Evolutionary conservation across 2,329 filamentous ascomycete genomes (phyloP).

Genomic region (Mollisia scopiformis): DNA sequence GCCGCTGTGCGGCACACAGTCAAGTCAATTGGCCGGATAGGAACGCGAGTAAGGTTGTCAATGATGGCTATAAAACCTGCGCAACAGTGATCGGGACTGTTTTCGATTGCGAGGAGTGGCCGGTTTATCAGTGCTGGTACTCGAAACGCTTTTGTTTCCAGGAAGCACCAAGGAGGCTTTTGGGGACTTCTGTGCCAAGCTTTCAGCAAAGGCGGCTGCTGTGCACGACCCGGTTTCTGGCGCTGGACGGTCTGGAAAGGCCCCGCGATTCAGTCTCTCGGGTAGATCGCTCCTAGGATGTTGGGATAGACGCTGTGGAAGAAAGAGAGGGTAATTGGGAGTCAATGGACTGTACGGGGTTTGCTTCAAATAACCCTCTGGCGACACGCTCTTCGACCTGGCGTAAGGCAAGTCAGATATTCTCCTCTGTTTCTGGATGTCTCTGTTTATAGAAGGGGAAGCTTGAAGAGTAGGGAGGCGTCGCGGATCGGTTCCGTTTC

Average conservation of each 20-base stretch:
- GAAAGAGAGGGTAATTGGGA: not conserved
- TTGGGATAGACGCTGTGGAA: not conserved
- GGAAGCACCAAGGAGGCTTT: too few relatives aligned
- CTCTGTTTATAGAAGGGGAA: not conserved
- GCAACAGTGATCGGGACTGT: too few relatives aligned
- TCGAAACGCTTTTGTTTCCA: not conserved
- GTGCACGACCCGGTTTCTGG: not conserved
- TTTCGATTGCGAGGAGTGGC: not conserved
- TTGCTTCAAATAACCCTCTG: not conserved
- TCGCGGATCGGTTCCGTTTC: slow-evolving; percentile 4
- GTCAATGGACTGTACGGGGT: too few relatives aligned
- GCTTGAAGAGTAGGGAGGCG: not conserved
- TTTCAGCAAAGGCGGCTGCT: not conserved
- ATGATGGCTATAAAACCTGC: not conserved
- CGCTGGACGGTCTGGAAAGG: not conserved
- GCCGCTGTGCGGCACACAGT: too few relatives aligned
- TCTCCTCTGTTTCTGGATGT: not conserved
- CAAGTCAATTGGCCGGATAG: too few relatives aligned
- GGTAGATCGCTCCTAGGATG: not conserved
- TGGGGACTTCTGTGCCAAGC: not conserved
- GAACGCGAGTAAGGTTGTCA: not conserved
- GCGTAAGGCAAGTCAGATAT: not conserved
- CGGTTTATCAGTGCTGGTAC: not conserved
- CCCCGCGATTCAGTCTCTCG: not conserved
- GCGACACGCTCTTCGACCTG: not conserved